Base-by-base conservation (phyloP, 2,329 filamentous ascomycete species). In the Epichloe aotearoae region DNA sequence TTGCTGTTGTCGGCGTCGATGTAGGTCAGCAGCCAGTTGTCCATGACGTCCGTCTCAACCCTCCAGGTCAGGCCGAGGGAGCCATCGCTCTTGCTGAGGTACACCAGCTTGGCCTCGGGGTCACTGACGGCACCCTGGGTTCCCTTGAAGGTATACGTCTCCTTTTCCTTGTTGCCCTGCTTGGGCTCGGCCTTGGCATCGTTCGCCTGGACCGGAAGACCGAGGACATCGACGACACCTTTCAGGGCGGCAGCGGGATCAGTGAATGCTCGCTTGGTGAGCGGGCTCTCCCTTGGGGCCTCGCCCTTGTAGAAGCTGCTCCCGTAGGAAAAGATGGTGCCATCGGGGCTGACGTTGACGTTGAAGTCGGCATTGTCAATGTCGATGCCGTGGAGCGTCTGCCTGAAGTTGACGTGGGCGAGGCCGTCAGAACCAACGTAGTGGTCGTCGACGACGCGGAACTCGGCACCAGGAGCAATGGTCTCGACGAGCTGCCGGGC, bases 351-450 rank as follows among this genome's bases (percentile, higher is more conserved):
- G 56, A 80, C 75, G 54, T 81, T 81, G 46, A 81, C 74, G 48
- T 80, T 79, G 57, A 80, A 78, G 58, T 79, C 75, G 1, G 73
- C 75, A 56, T 81, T 81, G 56, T 80, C 78, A 53, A 82, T 73
- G 53, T 81, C 78, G 23, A 81, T 60, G 1, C 73, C 77, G 50
- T 80, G 74, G 6, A 69, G 65, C 0, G 76, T 80, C 64, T 82
- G 79, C 63, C 75, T 77, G 59, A 81, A 78, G 61, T 79, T 71
- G 55, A 80, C 75, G 57, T 82, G 78, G 0, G 69, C 69, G 53
- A 82, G 67, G 8, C 77, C 76, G 50, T 78, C 79, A 44, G 57
- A 62, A n/a, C 77, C 71, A 11, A 75, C 66, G 47, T 80, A 81
- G 56, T 73, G 69, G 57, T 80, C 76, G 1, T 69, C 59, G 0